Conservation (phyloP, 495 filamentous ascomycete species). For the Podospora fimiseda region DNA sequence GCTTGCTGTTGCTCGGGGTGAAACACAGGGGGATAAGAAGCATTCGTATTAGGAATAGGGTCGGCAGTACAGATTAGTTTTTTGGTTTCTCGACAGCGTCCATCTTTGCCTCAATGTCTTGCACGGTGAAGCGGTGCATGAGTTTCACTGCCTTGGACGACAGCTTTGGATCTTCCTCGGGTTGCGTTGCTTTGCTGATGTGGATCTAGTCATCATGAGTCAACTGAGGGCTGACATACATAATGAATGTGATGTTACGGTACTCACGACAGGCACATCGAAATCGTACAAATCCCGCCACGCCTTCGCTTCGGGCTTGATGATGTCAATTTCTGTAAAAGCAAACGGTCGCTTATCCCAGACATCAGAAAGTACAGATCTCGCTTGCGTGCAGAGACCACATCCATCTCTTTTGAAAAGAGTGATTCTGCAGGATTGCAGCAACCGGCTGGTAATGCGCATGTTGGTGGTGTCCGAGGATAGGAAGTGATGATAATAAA, state of each 20-base stretch:
- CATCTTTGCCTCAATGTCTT: conserved; percentile 65
- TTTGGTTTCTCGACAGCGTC: conserved; percentile 47
- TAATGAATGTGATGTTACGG: not conserved
- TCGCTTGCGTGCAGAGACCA: conserved; percentile 72
- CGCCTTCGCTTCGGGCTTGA: conserved; percentile 52
- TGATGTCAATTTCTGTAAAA: conserved; percentile 75
- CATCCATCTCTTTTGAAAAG: conserved; percentile 78
- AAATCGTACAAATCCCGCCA: conserved; percentile 87
- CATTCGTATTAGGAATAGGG: conserved; percentile 32
- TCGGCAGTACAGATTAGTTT: not conserved
- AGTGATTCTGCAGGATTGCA: conserved; percentile 63
- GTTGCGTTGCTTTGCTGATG: conserved; percentile 43
- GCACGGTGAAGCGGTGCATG: conserved; percentile 74
- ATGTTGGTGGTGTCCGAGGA: conserved; percentile 27
- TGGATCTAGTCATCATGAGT: conserved; percentile 54
- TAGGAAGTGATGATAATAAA: no score
- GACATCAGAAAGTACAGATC: conserved; percentile 60
- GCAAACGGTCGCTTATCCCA: conserved; percentile 63
- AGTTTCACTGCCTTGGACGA: conserved; percentile 62
- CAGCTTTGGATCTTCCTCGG: conserved; percentile 43
- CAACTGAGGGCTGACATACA: not conserved
- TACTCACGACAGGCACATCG: conserved; percentile 73
- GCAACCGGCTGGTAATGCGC: conserved; percentile 35
- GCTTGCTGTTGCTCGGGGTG: conserved; percentile 42
- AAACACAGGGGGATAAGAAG: conserved; percentile 21